These are phyloP conservation scores for Agrocybe pediades DNA, from an alignment of 768 basidiomycete species.

Conservation along the genomic window DNA sequence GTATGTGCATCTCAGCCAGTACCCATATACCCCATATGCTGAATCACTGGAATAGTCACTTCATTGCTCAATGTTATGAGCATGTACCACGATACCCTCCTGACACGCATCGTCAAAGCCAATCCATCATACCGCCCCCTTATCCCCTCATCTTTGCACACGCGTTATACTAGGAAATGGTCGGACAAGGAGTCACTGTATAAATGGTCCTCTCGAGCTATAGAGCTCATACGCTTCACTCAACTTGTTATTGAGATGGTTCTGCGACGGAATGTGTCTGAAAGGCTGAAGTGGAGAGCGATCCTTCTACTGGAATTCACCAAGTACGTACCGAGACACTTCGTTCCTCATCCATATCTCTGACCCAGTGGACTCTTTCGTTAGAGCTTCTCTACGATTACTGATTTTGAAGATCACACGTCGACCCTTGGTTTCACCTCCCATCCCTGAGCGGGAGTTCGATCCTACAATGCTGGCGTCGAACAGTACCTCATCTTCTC, in stretches of 20 bases:
- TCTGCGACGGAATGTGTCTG: slow-evolving; percentile 68
- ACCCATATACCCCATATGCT: background rate
- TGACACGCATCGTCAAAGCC: slow-evolving; percentile 62
- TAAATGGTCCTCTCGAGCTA: slow-evolving; percentile 73
- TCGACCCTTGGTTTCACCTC: slow-evolving; percentile 73
- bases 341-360: background rate
- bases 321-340: slow-evolving; percentile 61
- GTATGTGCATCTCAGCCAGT: slow-evolving; percentile 54
- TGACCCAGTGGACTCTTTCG: slow-evolving; percentile 1
- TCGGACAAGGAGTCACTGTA: slow-evolving; percentile 68
- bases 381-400: slow-evolving; percentile 75
- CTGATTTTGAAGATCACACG: slow-evolving; percentile 73
- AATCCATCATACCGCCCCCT: slow-evolving; percentile 75
- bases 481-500: slow-evolving; percentile 54
- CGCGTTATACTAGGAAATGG: slow-evolving; percentile 91
- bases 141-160: slow-evolving; percentile 75
- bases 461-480: slow-evolving; percentile 71
- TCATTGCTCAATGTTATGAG: slow-evolving; percentile 85
- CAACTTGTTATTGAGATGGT: slow-evolving; percentile 92
- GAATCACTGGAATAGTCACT: slow-evolving; percentile 59
- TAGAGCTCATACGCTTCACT: slow-evolving; percentile 78
- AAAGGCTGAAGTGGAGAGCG: slow-evolving; percentile 69
- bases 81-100: slow-evolving; percentile 95
- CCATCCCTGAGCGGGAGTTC: slow-evolving; percentile 86
- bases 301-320: slow-evolving; percentile 77